Base-by-base conservation (phyloP, 129 eudicot species). In the Silybum marianum region DNA sequence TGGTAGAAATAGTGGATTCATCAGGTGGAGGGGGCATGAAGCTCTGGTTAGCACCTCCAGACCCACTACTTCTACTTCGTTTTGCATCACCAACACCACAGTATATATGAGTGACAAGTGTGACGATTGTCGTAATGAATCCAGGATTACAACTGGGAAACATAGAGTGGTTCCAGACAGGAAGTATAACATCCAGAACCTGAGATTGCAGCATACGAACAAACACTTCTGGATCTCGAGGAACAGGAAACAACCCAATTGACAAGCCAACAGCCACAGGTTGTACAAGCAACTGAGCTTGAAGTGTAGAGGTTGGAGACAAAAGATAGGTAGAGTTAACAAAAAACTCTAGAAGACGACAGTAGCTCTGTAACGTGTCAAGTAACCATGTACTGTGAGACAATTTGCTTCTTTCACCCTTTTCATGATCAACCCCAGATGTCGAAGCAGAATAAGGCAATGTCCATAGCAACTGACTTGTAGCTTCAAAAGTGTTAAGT, bases 401-500 rank as follows among this genome's bases (percentile, higher is more conserved):
- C 78, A 88, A 79, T 77, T 91, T 87, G 72, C 89, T 85, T 76
- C 85, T 90, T 26, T 86, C 95, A 81, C 75, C 75, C 73, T 87
- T 93, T 19, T 88, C 97, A 74, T 69, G 40, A 72, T 84, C 97
- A 71, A 69, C 70, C 69, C 77, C 78, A 68, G 97, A 87, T 34
- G 88, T 16, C 9, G 91, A 87, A 72, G 87, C 48, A 71, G 91
- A 73, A 42, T 25, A 82, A 14, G 98, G 98, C 39, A 88, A 75
- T 13, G 93, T 90, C 99, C 99, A 96, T 63, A 96, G 81, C 88
- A 96, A 85, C 84, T 96, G 98, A 87, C 99, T 96, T 28, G 99
- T 96, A 75, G 99, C 99, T 86, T 93, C 99, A 88, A 96, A 96
- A 72, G 99, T 96, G 68, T 93, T 96, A 42, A 96, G 94, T 54